Base-by-base conservation (phyloP, 805 yeast genomes). In the Lipomyces sp. region DNA sequence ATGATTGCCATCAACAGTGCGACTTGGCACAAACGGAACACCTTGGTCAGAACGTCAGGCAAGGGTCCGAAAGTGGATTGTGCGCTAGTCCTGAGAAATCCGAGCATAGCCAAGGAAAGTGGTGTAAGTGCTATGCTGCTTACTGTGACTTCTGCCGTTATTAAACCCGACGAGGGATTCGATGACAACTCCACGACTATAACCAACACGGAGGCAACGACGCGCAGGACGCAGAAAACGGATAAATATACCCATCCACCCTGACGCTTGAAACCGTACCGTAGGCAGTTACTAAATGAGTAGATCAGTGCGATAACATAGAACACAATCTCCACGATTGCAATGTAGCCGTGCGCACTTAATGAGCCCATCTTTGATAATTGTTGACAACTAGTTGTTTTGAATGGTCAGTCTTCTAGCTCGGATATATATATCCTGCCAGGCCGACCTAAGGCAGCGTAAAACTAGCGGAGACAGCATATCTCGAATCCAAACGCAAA, bases 111-210 rank as follows among this genome's bases (percentile, higher is more conserved):
- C 18, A 54, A 34, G 5, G 4, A 2, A 3, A 58, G 33, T 24
- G 61, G 61, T 24, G 61, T 58, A n/a, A 58, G 42, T 13, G 61
- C 61, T 29, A 58, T 58, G 24, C 4, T n/a, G 45, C 55, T 30
- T 15, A 58, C n/a, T 11, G 18, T 39, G 32, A 39, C 45, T 42
- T 58, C 45, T 24, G 61, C 61, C n/a, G 15, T n/a, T 29, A 29
- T 15, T 30, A 58, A 1, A 7, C 55, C 55, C 1, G 24, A 8
- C 18, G 18, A 48, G 39, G 54, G 34, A 29, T 18, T 10, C 13
- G 37, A 11, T 11, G 55, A 32, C 5, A 11, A 3, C 42, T 58
- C 30, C 32, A 48, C 32, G 34, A 45, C 55, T 8, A 58, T 48
- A 37, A n/a, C 32, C 33, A 58, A 24, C 6, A 34, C 34, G 3